Evolutionary conservation across 2,329 filamentous ascomycete genomes (phyloP).

Genomic region (Ascomycota sp.): DNA sequence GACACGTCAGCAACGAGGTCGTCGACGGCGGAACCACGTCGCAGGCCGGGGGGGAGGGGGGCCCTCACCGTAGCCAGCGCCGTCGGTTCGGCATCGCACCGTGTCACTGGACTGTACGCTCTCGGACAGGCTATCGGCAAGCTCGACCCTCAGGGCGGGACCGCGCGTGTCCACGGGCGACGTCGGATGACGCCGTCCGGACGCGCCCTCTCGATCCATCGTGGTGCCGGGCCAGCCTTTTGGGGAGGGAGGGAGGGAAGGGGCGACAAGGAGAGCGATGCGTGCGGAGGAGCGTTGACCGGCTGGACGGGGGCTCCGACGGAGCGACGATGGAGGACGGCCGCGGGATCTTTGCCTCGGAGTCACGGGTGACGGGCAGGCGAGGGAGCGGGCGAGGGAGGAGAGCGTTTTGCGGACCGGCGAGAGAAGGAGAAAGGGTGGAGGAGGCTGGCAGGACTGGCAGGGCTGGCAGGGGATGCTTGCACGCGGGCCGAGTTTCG

Average conservation of each 20-base stretch:
- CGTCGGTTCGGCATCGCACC: slow-evolving; percentile 34
- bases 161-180: slow-evolving; percentile 30
- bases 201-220: slow-evolving; percentile 18
- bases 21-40: too few relatives aligned
- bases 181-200: slow-evolving; percentile 16
- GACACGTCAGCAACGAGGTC: too few relatives aligned
- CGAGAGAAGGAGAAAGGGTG: too few relatives aligned
- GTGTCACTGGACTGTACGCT: slow-evolving; percentile 40
- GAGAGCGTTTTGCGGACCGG: too few relatives aligned
- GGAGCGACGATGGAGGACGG: background rate
- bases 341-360: too few relatives aligned
- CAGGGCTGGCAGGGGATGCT: too few relatives aligned
- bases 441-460: too few relatives aligned
- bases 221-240: slow-evolving; percentile 1
- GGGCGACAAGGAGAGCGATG: background rate
- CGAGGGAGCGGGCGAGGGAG: background rate
- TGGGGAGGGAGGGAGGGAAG: background rate
- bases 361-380: too few relatives aligned
- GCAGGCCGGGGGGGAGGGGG: too few relatives aligned
- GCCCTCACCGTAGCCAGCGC: slow-evolving; percentile 31
- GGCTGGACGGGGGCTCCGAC: background rate
- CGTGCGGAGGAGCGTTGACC: slow-evolving; percentile 4
- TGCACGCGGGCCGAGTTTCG: too few relatives aligned
- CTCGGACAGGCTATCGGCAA: slow-evolving; percentile 23
- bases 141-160: slow-evolving; percentile 16